Conservation (phyloP, 2,329 filamentous ascomycete species). For the Nemania diffusa region DNA sequence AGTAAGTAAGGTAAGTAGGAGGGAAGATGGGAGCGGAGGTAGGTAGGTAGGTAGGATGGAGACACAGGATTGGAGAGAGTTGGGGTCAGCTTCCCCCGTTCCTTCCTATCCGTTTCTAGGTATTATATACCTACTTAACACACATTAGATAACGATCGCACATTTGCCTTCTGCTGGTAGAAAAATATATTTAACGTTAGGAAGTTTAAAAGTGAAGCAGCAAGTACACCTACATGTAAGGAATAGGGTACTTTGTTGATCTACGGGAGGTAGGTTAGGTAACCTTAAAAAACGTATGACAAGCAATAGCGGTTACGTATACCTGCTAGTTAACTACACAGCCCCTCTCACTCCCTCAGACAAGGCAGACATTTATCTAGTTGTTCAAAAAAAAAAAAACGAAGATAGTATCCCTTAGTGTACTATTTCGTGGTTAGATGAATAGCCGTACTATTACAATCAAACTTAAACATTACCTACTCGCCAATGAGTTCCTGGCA, state of each 20-base stretch:
- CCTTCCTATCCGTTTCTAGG: background rate
- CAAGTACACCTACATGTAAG: background rate
- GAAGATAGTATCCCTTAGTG: background rate
- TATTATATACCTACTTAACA: background rate
- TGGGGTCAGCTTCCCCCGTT: slow-evolving; percentile 3
- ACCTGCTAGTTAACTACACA: background rate
- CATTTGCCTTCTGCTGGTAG: background rate
- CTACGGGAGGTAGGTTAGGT: background rate
- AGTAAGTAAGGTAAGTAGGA: background rate
- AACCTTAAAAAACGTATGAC: background rate
- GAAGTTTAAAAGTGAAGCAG: slow-evolving; percentile 1
- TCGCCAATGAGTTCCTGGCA: background rate
- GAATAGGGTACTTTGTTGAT: no score
- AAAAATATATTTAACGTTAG: background rate
- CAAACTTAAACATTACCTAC: background rate
- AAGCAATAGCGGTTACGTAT: slow-evolving; percentile 19
- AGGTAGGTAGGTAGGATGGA: background rate
- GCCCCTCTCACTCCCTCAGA: slow-evolving; percentile 13
- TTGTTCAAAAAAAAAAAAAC: background rate
- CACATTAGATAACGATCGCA: background rate
- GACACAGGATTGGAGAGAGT: slow-evolving; percentile 19
- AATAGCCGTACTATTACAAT: background rate
- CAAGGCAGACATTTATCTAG: slow-evolving; percentile 29
- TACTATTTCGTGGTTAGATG: background rate
- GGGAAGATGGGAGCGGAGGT: slow-evolving; percentile 6